Evolutionary conservation across 1,284 basidiomycete genomes (phyloP).

Genomic region (Ganoderma resinaceum): DNA sequence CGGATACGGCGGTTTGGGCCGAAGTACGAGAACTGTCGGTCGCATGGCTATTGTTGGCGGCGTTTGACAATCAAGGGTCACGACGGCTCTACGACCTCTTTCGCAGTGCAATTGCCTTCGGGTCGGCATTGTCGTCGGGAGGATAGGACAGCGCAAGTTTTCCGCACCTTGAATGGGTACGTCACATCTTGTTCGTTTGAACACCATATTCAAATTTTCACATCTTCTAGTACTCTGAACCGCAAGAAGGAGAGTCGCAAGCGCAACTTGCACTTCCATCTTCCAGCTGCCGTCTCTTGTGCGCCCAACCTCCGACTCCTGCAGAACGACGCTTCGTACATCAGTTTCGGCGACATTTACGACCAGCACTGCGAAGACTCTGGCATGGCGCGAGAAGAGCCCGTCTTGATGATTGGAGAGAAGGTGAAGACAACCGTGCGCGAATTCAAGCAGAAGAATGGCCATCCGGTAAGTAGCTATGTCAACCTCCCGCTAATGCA

Average conservation of each 20-base stretch:
- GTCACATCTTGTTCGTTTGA: conserved; percentile 34
- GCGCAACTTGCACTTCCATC: conserved; percentile 90
- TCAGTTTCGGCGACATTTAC: conserved; percentile 93
- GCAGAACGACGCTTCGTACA: conserved; percentile 92
- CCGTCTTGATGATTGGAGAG: conserved; percentile 84
- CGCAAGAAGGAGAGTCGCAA: conserved; percentile 95
- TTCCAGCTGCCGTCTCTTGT: conserved; percentile 89
- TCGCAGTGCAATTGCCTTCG: conserved; percentile 92
- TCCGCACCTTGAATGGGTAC: conserved; percentile 93
- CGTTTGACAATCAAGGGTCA: conserved; percentile 93
- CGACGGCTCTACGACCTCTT: conserved; percentile 89
- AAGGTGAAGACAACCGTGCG: conserved; percentile 77
- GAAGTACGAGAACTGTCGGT: conserved; percentile 89
- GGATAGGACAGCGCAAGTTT: conserved; percentile 91
- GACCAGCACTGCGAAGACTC: conserved; percentile 86
- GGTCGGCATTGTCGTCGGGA: conserved; percentile 91
- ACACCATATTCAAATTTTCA: background rate
- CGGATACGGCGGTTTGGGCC: conserved; percentile 93
- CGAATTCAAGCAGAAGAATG: conserved; percentile 61
- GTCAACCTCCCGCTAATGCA: background rate
- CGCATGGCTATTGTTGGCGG: conserved; percentile 88
- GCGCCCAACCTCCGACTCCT: conserved; percentile 87
- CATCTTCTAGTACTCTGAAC: conserved; percentile 67
- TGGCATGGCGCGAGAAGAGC: conserved; percentile 89
- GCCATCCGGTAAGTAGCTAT: conserved; percentile 10